phyloP scores from a whole-genome alignment of 257 asterid species.

The Sherardia arvensis region DNA sequence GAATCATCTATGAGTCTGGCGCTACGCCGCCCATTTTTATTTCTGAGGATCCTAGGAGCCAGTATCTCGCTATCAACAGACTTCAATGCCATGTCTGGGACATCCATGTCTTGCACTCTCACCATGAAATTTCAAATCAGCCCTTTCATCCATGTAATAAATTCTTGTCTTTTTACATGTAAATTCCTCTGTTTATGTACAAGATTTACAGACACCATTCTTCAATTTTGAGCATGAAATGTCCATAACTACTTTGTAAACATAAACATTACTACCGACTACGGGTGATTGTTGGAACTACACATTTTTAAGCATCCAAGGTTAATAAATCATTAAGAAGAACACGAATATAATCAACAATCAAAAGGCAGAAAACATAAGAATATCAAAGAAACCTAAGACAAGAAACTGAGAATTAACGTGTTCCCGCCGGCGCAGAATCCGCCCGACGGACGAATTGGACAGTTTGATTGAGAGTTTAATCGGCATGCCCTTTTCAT shows the following conservation, averaged over 20 bases:
- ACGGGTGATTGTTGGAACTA: too few relatives aligned
- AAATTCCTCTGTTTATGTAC: not conserved
- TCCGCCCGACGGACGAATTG: not conserved
- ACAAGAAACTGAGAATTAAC: not conserved
- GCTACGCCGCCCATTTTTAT: conserved; percentile 3
- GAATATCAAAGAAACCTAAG: not conserved
- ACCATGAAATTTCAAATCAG: not conserved
- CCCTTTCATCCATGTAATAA: not conserved
- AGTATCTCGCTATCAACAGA: not conserved
- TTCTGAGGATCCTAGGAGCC: not conserved
- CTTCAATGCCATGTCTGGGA: not conserved
- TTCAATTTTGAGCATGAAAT: not conserved
- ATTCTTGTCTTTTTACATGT: too few relatives aligned
- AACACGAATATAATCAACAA: too few relatives aligned
- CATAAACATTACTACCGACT: too few relatives aligned
- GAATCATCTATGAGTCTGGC: not conserved
- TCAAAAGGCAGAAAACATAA: too few relatives aligned
- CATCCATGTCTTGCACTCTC: conserved; percentile 21
- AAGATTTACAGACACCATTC: not conserved
- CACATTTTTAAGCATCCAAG: not conserved
- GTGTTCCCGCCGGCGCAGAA: not conserved
- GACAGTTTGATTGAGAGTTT: not conserved
- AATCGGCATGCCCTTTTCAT: not conserved
- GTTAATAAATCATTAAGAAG: not conserved
- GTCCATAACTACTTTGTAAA: not conserved